Evolutionary conservation across 768 basidiomycete species (phyloP).

Genomic region (Pleurotus platypus): DNA sequence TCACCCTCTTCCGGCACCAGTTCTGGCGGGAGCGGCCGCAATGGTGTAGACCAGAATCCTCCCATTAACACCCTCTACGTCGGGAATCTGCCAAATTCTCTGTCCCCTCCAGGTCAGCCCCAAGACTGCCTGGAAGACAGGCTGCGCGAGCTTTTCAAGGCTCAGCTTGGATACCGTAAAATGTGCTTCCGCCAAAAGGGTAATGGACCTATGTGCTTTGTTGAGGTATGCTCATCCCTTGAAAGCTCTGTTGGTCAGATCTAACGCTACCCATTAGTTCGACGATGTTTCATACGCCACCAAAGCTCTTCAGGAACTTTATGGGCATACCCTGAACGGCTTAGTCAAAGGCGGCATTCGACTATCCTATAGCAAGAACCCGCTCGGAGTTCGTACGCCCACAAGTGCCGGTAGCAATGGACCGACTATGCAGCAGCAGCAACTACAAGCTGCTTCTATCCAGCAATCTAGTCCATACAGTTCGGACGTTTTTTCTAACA

Average conservation of each 20-base stretch:
- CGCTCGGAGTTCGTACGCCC: constrained; percentile 86
- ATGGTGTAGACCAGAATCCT: constrained; percentile 85
- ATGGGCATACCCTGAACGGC: constrained; percentile 88
- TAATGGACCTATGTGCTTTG: constrained; percentile 99
- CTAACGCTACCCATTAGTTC: constrained; percentile 48
- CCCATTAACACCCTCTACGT: constrained; percentile 99
- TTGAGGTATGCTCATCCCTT: constrained; percentile 61
- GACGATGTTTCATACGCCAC: constrained; percentile 86
- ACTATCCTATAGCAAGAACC: constrained; percentile 97
- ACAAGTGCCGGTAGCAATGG: constrained; percentile 49
- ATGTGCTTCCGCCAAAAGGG: constrained; percentile 94
- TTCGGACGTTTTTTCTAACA: constrained; percentile 12
- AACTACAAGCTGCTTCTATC: constrained; percentile 26
- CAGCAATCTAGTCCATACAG: constrained; percentile 4
- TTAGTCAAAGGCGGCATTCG: constrained; percentile 96
- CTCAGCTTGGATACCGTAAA: constrained; percentile 82
- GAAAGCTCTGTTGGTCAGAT: constrained; percentile 36
- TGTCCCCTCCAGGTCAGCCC: constrained; percentile 66
- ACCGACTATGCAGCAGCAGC: constrained; percentile 39
- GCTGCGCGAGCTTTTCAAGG: constrained; percentile 76
- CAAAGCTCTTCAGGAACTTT: constrained; percentile 83
- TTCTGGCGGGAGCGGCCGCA: constrained; percentile 34
- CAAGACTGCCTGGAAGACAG: constrained; percentile 84
- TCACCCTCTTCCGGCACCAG: constrained; percentile 71
- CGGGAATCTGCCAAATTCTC: constrained; percentile 89